Conservation (phyloP, 2,329 filamentous ascomycete genomes). For the Ascochyta pisi region DNA sequence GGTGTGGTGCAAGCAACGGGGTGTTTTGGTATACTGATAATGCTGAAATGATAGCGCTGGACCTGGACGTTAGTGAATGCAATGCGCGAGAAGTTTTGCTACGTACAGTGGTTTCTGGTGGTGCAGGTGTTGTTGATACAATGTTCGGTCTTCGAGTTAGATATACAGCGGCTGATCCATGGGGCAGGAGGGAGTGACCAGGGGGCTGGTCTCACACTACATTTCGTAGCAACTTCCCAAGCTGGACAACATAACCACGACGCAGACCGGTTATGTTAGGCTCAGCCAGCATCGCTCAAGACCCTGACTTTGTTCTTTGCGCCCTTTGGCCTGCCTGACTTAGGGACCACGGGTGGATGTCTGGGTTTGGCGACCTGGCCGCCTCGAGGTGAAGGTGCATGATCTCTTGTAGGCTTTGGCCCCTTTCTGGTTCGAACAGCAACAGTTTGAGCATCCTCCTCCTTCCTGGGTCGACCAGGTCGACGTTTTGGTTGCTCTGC, state of each 20-base stretch:
- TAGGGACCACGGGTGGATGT: not conserved
- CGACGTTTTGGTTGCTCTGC: not conserved
- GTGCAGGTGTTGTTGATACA: not conserved
- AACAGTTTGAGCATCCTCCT: not conserved
- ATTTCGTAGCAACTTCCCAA: not conserved
- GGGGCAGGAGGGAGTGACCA: not conserved
- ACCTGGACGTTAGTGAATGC: not conserved
- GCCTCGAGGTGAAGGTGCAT: conserved; percentile 11
- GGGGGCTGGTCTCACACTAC: not conserved
- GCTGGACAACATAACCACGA: not conserved
- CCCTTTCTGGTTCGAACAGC: not conserved
- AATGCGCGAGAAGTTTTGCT: not conserved
- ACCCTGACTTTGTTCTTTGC: conserved; percentile 22
- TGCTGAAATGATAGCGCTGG: not conserved
- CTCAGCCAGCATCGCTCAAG: not conserved
- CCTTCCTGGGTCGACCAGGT: conserved; percentile 3
- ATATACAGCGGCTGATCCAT: not conserved
- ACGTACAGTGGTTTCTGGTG: not conserved
- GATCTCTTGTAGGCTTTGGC: not conserved
- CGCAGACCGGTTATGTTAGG: not conserved
- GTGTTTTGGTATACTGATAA: not conserved
- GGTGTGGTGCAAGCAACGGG: not conserved
- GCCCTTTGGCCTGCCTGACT: conserved; percentile 26
- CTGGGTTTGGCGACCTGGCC: conserved; percentile 3
- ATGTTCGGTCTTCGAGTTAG: not conserved